A percentile compares a stretch with the other conserved stretches of the same genome.
Evolutionary conservation across 768 basidiomycete genomes (phyloP).

Genomic region (Chlorophyllum brunneum): DNA sequence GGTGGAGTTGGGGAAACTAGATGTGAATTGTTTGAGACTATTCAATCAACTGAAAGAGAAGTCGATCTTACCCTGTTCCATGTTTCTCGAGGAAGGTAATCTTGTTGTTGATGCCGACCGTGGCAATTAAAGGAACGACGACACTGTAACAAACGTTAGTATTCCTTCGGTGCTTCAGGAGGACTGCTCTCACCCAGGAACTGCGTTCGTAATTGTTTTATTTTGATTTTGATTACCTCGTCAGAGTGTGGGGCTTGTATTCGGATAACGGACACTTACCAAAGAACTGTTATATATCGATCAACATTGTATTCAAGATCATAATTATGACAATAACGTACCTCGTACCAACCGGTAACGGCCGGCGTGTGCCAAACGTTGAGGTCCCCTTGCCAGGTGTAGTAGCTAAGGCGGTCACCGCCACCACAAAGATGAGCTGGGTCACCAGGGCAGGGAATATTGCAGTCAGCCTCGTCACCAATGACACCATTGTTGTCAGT

Average conservation of each 20-base stretch:
- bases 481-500: slow-evolving; percentile 33
- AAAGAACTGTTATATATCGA: slow-evolving; percentile 34
- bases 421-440: slow-evolving; percentile 67
- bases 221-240: no score
- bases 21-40: not conserved
- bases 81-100: slow-evolving; percentile 75
- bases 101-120: slow-evolving; percentile 78
- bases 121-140: slow-evolving; percentile 69
- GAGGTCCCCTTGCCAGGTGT: slow-evolving; percentile 48
- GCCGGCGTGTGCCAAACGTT: slow-evolving; percentile 63
- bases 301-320: not conserved
- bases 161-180: slow-evolving; percentile 8
- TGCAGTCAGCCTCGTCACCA: slow-evolving; percentile 40
- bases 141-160: slow-evolving; percentile 36
- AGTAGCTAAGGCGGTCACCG: slow-evolving; percentile 47
- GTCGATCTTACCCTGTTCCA: slow-evolving; percentile 48
- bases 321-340: slow-evolving; percentile 23
- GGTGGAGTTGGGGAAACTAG: slow-evolving; percentile 56
- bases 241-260: not conserved
- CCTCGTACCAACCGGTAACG: slow-evolving; percentile 70
- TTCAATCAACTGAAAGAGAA: not conserved
- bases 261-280: slow-evolving; percentile 25
- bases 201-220: slow-evolving; percentile 27
- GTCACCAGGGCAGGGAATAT: slow-evolving; percentile 63
- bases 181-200: slow-evolving; percentile 39